phyloP scores from a whole-genome alignment of 2,329 filamentous ascomycete species.

The Calonectria leucothoes region DNA sequence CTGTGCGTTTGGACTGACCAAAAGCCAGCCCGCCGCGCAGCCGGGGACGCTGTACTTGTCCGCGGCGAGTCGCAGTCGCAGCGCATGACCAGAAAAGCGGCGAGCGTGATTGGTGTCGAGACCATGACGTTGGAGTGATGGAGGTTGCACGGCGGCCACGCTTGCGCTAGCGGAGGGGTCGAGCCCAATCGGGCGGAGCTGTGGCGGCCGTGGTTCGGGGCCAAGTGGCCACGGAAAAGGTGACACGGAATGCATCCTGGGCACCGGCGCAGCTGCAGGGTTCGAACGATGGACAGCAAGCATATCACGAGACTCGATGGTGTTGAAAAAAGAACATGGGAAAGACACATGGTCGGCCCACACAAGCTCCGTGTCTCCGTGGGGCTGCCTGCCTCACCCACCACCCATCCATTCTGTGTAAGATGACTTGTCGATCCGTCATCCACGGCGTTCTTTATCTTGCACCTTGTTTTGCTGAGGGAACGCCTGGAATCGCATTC shows the following conservation, averaged over 20 bases:
- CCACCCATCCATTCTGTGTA: not conserved
- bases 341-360: too few species aligned
- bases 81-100: conserved; percentile 22
- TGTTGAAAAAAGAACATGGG: not conserved
- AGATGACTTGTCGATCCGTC: conserved; percentile 4
- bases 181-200: not conserved
- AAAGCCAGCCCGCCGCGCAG: not conserved
- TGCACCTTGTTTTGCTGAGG: not conserved
- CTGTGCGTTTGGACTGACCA: not conserved
- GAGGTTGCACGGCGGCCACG: not conserved
- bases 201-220: not conserved
- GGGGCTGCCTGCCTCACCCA: too few species aligned
- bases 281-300: not conserved
- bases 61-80: conserved; percentile 10
- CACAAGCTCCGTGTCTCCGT: not conserved
- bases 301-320: not conserved
- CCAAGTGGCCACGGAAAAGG: not conserved
- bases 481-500: not conserved
- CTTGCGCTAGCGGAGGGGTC: conserved; percentile 7
- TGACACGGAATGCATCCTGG: not conserved
- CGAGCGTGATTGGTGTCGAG: conserved; percentile 25
- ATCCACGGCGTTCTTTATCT: not conserved
- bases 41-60: not conserved
- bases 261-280: not conserved
- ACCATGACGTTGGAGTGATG: conserved; percentile 44